Evolutionary conservation across 441 rosid species (phyloP), one percentile per base, ranked within the genome.

Genomic region (Biscutella auriculata): DNA sequence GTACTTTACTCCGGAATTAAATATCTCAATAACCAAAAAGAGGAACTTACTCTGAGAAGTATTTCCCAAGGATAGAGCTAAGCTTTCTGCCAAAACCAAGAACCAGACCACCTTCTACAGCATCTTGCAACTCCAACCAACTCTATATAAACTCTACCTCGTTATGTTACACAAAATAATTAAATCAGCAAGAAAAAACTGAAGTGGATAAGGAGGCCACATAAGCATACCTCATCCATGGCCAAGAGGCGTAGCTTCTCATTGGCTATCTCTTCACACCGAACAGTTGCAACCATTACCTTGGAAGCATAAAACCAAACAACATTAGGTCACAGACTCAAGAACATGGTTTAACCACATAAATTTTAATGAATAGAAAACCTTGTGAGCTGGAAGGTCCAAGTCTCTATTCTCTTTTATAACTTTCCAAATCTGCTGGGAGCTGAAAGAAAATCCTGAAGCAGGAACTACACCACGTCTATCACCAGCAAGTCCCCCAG

Each of bases 341-440:
- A 34, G 14, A 35, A 36, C 33, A 48, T 47, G 53, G 45, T 30
- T 53, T 29, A 11, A 62, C 17, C 16, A 37, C 47, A 66, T 35
- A 53, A 5, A 26, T 58, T 46, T 25, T 29, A 14, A 13, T 49
- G 35, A 19, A 45, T 41, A 37, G 43, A 57, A 62, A 35, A 85
- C 98, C 93, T 84, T 80, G 71, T 80, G 95, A 53, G 88, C 95
- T 53, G 98, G 96, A 69, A 85, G 84, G 75, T 85, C 80, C 67
- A 91, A 76, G 73, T 91, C 98, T 75, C 78, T 88, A 69, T 91
- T 79, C 76, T 85, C 95, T 59, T 72, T 85, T 54, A 91, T 88
- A 37, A 76, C 79, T 76, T 78, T 81, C 95, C 98, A 91, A 45
- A 84, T 85, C 66, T 82, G 77, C 65, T 85, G 93, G 13, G 86